Base-by-base conservation (phyloP, 306 rosid genomes). In the Cicer chorassanicum region DNA sequence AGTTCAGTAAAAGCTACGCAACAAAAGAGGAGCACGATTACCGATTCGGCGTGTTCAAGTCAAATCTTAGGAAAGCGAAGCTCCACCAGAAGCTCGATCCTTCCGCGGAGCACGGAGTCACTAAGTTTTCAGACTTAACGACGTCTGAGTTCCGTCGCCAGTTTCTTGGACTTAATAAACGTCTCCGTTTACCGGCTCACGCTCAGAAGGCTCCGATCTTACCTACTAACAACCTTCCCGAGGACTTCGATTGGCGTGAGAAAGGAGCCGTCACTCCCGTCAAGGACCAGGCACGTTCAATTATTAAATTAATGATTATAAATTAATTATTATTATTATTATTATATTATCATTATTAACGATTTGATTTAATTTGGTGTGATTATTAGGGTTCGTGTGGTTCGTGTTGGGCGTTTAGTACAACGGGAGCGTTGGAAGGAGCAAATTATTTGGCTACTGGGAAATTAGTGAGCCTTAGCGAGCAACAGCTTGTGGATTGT, bases 401-500 rank as follows among this genome's bases (percentile, higher is more conserved):
- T 50, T 95, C 98, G 36, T 92, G 99, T 82, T 95, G 99, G 99
- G 78, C 99, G 19, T 92, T 94, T 78, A 94, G 99, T 21, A 72
- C 99, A 1, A 68, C 89, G 2, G 99, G 99, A 66, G 99, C 99
- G 7, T 76, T 94, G 70, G 99, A 94, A 81, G 99, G 99, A 76
- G 89, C 99, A 72, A 85, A 92, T 67, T 92, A 64, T 81, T 81
- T 92, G 77, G 44, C 84, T 12, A 87, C 93, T 4, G 96, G 98
- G 49, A 82, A 92, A 70, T 91, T 92, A 1, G 72, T 72, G 15
- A 90, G 96, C 71, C 88, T 95, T 49, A 95, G 99, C 13, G 98
- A 92, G 82, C 98, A 95, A 67, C 99, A 92, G 88, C 98, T 95
- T 75, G 97, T 95, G 84, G 99, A 95, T 75, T 94, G 99, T 18